Percentiles rank a stretch among this genome's conserved stretches.
Conservation (phyloP, 495 filamentous ascomycete species). For the Lasiosphaeriaceae sp. region DNA sequence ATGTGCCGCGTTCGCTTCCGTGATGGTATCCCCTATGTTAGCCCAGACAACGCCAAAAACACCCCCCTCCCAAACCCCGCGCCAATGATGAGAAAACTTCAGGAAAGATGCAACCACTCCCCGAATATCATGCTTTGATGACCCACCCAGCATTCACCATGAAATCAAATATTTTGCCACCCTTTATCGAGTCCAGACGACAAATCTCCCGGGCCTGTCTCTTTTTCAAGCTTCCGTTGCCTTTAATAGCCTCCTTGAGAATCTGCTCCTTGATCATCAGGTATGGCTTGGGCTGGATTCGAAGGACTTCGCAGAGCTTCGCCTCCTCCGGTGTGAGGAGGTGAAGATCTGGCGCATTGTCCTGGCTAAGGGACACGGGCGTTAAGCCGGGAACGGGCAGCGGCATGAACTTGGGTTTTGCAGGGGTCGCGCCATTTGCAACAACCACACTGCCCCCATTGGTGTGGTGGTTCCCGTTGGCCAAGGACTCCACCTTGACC, state of each 20-base stretch:
- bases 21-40: conserved; percentile 10
- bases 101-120: neutral
- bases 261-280: conserved; percentile 87
- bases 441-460: conserved; percentile 41
- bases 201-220: conserved; percentile 70
- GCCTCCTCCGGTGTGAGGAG: conserved; percentile 80
- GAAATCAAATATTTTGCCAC: conserved; percentile 81
- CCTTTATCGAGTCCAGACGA: conserved; percentile 48
- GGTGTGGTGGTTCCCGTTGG: conserved; percentile 29
- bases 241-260: conserved; percentile 82
- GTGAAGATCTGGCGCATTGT: conserved; percentile 78
- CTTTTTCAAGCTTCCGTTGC: conserved; percentile 83
- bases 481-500: conserved; percentile 23
- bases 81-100: neutral
- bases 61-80: neutral
- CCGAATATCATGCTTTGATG: conserved; percentile 54
- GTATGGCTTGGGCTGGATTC: conserved; percentile 89
- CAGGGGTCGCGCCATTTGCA: conserved; percentile 31
- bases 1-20: neutral
- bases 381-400: conserved; percentile 53
- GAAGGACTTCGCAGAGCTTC: conserved; percentile 76
- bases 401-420: conserved; percentile 40
- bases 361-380: conserved; percentile 66
- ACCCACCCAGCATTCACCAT: conserved; percentile 93
- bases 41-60: conserved; percentile 1